Percentiles rank a stretch among this genome's conserved stretches.
phyloP scores from a whole-genome alignment of 2,329 filamentous ascomycete genomes.

The Aspergillus ochraceus region DNA sequence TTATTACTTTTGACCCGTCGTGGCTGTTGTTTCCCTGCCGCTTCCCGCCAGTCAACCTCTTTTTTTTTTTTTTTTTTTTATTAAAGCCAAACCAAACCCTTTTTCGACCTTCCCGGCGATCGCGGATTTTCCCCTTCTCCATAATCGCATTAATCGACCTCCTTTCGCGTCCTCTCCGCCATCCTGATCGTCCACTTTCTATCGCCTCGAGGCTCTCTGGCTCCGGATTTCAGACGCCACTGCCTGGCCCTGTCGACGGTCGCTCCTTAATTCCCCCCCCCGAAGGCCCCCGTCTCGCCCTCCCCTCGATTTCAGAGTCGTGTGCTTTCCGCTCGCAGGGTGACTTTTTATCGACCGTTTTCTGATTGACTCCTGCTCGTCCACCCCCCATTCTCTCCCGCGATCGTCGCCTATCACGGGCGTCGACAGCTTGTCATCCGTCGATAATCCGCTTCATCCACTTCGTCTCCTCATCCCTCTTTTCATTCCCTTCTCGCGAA shows the following conservation, averaged over 20 bases:
- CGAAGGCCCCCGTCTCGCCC: background rate
- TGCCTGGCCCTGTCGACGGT: background rate
- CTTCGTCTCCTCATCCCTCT: constrained; percentile 1
- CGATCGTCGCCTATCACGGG: constrained; percentile 16
- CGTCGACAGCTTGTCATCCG: constrained; percentile 4
- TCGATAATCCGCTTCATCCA: background rate
- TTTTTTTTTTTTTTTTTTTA: background rate
- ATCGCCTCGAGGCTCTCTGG: background rate
- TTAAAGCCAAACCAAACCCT: background rate
- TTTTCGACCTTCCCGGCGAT: constrained; percentile 14
- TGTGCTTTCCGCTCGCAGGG: constrained; percentile 2
- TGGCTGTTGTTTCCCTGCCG: constrained; percentile 1
- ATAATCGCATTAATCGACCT: constrained; percentile 7
- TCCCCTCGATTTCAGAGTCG: constrained; percentile 4
- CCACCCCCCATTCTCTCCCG: constrained; percentile 3
- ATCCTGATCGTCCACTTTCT: background rate
- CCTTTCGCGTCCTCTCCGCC: background rate
- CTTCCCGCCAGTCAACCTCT: constrained; percentile 5
- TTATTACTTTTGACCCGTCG: background rate
- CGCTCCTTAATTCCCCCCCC: background rate
- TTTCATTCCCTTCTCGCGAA: constrained; percentile 23
- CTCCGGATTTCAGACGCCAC: background rate
- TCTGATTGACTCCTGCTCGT: background rate
- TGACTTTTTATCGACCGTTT: background rate
- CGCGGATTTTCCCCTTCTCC: constrained; percentile 14